These are phyloP conservation scores for Aspergillus japonicus DNA, from an alignment of 2,329 filamentous ascomycete species.

Conservation along the genomic window DNA sequence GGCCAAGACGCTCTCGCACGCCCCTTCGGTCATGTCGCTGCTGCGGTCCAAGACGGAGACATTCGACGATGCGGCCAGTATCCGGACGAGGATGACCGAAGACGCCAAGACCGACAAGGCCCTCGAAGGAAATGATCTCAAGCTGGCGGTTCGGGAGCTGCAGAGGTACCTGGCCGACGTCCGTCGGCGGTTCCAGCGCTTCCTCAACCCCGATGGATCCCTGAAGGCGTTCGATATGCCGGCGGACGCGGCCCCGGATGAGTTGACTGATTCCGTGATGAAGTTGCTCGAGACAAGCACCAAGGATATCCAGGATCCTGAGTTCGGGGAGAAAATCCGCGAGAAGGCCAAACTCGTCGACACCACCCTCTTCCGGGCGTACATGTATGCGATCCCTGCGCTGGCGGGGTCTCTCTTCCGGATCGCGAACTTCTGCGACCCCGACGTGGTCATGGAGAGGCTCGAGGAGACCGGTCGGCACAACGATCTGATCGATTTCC, in stretches of 20 bases:
- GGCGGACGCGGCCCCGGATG: conserved; percentile 35
- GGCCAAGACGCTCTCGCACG: conserved; percentile 29
- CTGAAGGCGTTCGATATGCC: conserved; percentile 38
- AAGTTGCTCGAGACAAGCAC: conserved; percentile 49
- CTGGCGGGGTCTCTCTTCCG: conserved; percentile 88
- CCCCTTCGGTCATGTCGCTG: conserved; percentile 41
- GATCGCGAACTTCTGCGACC: conserved; percentile 95
- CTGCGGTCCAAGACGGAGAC: conserved; percentile 38
- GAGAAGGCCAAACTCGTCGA: conserved; percentile 82
- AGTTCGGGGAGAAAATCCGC: conserved; percentile 70
- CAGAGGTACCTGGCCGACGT: conserved; percentile 87
- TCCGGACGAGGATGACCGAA: conserved; percentile 35
- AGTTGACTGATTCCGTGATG: conserved; percentile 46
- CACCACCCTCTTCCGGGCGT: conserved; percentile 88
- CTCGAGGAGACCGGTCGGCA: conserved; percentile 85
- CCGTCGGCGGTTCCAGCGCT: conserved; percentile 62
- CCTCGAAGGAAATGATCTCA: conserved; percentile 76
- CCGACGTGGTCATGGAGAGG: conserved; percentile 89
- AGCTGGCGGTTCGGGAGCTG: conserved; percentile 75
- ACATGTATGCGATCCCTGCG: conserved; percentile 87
- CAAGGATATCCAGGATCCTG: conserved; percentile 48
- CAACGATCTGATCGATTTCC: conserved; percentile 94
- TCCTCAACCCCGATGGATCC: conserved; percentile 58
- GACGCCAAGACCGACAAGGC: conserved; percentile 28
- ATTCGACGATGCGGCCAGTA: conserved; percentile 40